Evolutionary conservation across 805 yeast species (phyloP).

Genomic region (Saccharomycopsis fibuligera): DNA sequence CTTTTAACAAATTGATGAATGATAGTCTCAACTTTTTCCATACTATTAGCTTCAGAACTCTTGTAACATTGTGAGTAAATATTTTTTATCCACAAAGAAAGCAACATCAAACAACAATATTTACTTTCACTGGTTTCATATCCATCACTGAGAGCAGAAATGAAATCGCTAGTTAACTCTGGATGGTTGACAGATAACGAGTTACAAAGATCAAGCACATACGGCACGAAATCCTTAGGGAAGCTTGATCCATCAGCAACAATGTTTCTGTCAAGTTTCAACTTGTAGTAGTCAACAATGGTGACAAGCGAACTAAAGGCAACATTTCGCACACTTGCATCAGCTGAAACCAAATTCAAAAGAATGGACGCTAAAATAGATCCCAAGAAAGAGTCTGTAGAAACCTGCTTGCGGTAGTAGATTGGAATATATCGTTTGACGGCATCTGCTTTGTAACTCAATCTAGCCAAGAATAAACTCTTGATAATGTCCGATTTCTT

Average conservation of each 20-base stretch:
- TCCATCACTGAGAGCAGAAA: constrained; percentile 40
- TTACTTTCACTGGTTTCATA: constrained; percentile 31
- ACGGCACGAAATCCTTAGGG: constrained; percentile 49
- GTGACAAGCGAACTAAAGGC: constrained; percentile 13
- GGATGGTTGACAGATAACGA: constrained; percentile 43
- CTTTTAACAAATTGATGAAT: constrained; percentile 44
- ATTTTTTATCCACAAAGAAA: constrained; percentile 46
- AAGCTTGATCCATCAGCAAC: constrained; percentile 46
- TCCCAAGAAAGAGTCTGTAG: constrained; percentile 13
- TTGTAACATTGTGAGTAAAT: constrained; percentile 39
- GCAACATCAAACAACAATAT: constrained; percentile 16
- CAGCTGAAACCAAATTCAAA: constrained; percentile 19
- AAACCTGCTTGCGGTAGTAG: background rate
- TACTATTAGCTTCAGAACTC: constrained; percentile 36
- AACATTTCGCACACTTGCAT: constrained; percentile 27
- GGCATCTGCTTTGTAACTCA: background rate
- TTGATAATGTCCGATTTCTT: constrained; percentile 13
- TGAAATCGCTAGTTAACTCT: constrained; percentile 43
- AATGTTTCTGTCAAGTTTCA: constrained; percentile 39
- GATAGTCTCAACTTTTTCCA: constrained; percentile 41
- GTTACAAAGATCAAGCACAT: constrained; percentile 43
- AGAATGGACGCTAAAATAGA: constrained; percentile 15
- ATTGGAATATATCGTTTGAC: background rate
- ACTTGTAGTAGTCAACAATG: constrained; percentile 37
- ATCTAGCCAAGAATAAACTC: constrained; percentile 15